Conservation (phyloP, 2,329 filamentous ascomycete genomes). For the Fusarium bactridioides region DNA sequence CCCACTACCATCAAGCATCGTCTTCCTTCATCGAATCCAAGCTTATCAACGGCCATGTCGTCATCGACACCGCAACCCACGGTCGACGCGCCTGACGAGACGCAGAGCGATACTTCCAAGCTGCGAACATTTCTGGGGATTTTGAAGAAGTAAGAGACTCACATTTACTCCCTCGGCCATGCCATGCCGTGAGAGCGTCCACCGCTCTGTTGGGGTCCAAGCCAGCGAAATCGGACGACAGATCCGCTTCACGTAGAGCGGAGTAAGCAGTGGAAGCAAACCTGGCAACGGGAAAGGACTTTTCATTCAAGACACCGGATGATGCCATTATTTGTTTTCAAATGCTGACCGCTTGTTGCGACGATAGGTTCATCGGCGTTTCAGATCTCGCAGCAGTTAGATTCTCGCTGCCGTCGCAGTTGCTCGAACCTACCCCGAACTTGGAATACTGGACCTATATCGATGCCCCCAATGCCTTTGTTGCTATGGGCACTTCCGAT, state of each 20-base stretch:
- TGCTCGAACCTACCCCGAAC: constrained; percentile 95
- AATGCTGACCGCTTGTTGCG: constrained; percentile 41
- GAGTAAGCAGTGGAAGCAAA: constrained; percentile 25
- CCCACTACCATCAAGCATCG: neutral
- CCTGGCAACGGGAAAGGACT: neutral
- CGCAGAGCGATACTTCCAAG: constrained; percentile 82
- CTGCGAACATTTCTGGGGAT: constrained; percentile 88
- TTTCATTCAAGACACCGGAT: constrained; percentile 4
- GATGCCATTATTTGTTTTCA: neutral
- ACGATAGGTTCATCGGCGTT: constrained; percentile 87
- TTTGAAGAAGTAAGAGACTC: constrained; percentile 76
- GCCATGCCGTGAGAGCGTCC: constrained; percentile 24
- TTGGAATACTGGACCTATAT: constrained; percentile 99
- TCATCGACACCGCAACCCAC: constrained; percentile 47
- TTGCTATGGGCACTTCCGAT: constrained; percentile 84
- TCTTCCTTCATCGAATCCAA: constrained; percentile 10
- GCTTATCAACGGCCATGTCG: constrained; percentile 46
- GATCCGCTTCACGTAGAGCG: constrained; percentile 15
- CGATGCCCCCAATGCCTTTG: constrained; percentile 91
- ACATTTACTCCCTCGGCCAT: neutral
- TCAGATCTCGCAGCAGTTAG: constrained; percentile 94
- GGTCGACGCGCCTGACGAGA: constrained; percentile 52
- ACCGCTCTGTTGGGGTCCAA: constrained; percentile 15
- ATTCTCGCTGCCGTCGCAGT: constrained; percentile 93
- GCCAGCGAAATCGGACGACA: constrained; percentile 27